Base-by-base conservation (phyloP, 177 flowering plant genomes). In the Telopea speciosissima region DNA sequence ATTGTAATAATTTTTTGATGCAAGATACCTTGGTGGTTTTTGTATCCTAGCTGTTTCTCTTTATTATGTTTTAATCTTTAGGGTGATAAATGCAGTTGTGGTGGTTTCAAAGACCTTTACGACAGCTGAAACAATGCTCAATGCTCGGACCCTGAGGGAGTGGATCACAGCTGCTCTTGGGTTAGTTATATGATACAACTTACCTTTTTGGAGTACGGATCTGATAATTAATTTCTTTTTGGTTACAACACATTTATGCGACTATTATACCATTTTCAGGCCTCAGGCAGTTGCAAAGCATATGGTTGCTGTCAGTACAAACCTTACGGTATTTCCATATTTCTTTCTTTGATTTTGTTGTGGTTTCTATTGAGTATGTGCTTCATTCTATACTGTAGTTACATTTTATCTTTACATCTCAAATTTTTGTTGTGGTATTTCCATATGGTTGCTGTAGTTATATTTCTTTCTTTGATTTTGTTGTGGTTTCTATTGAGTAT, bases 251-350 rank as follows among this genome's bases (percentile, higher is more conserved):
- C 28, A 58, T 40, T 22, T 1, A 65, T 52, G 58, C 4, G 14
- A 13, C 58, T 63, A n/a, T 65, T 2, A 16, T 56, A 23, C 56
- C 64, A n/a, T 70, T 76, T 7, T 70, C 85, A 95, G 99, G 83
- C 90, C 94, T 68, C 75, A 83, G 72, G 99, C 99, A 23, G 96
- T 95, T 75, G 87, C 97, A 78, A 95, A 95, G 87, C 97, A 95
- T 79, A 95, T 95, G 99, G 97, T 95, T 70, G 99, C 99, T 60
- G 97, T 95, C 73, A 95, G 99, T 74, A 95, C 99, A 44, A 95
- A 95, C 73, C 88, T 92, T 24, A 68, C 72, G 89, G 97, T 95
- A 88, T 71, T 16, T 40, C 49, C 60, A 61, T 74, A 59, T 60
- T 65, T 72, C 68, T 28, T 28, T 28, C 31, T 28, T 28, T 28